phyloP scores from a whole-genome alignment of 352 stramenopile genomes.

The Phytophthora quininea region DNA sequence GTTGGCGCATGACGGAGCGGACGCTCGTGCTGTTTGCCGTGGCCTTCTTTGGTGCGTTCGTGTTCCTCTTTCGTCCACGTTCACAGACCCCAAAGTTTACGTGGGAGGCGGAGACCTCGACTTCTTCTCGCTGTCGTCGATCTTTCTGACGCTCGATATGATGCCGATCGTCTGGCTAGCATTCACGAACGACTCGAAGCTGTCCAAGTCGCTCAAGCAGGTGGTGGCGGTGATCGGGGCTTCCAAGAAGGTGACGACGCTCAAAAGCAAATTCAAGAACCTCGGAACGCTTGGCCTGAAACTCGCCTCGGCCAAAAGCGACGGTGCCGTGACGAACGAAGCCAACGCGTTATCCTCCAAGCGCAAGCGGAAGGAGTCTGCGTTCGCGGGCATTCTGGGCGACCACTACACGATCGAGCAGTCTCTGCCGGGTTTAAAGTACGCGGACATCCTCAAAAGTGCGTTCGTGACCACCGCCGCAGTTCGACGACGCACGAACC shows the following conservation, averaged over 20 bases:
- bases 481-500: conserved; percentile 55
- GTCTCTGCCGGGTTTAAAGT: conserved; percentile 72
- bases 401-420: conserved; percentile 83
- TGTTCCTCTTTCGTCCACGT: conserved; percentile 81
- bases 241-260: conserved; percentile 75
- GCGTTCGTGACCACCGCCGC: conserved; percentile 73
- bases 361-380: conserved; percentile 61
- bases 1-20: conserved; percentile 80
- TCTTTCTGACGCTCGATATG: conserved; percentile 89
- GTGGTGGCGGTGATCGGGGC: conserved; percentile 77
- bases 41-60: conserved; percentile 66
- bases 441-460: conserved; percentile 80
- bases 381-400: conserved; percentile 78
- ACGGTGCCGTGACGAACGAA: conserved; percentile 17
- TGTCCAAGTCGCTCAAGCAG: conserved; percentile 83
- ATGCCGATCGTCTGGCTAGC: conserved; percentile 91
- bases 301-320: conserved; percentile 57
- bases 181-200: conserved; percentile 89
- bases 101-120: conserved; percentile 69
- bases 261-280: conserved; percentile 88
- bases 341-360: conserved; percentile 6
- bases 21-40: conserved; percentile 59
- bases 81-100: conserved; percentile 79
- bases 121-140: conserved; percentile 78
- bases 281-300: conserved; percentile 79